Evolutionary conservation across 2,329 filamentous ascomycete genomes (phyloP).

Genomic region (Monosporascus sp.): DNA sequence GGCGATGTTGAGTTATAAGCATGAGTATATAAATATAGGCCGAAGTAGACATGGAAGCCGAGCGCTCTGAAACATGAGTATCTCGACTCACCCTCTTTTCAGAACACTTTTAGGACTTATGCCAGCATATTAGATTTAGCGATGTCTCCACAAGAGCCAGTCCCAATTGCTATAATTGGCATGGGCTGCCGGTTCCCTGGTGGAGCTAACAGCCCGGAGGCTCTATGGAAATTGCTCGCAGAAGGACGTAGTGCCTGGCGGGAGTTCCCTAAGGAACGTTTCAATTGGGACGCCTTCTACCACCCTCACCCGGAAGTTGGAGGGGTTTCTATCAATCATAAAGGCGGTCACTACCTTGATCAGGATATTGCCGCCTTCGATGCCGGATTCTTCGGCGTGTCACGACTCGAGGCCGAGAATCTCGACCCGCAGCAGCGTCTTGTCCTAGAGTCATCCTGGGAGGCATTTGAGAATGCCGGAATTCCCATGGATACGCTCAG

Average conservation of each 20-base stretch:
- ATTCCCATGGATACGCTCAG: too few relatives aligned
- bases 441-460: slow-evolving; percentile 1
- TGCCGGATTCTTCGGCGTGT: slow-evolving; percentile 8
- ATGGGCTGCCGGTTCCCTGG: slow-evolving; percentile 6
- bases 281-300: slow-evolving; percentile 7
- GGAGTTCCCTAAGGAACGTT: background rate
- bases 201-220: slow-evolving; percentile 3
- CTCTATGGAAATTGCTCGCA: slow-evolving; percentile 3
- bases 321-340: slow-evolving; percentile 4
- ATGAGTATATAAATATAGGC: too few relatives aligned
- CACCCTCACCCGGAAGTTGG: slow-evolving; percentile 4
- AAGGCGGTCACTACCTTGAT: slow-evolving; percentile 6
- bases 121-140: too few relatives aligned
- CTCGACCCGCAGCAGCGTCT: slow-evolving; percentile 2
- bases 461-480: slow-evolving; percentile 2
- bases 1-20: too few relatives aligned
- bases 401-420: slow-evolving; percentile 2
- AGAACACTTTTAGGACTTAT: too few relatives aligned
- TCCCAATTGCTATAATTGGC: slow-evolving; percentile 4
- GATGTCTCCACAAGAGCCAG: too few relatives aligned
- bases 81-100: too few relatives aligned
- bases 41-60: too few relatives aligned
- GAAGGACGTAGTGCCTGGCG: slow-evolving; percentile 2
- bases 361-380: slow-evolving; percentile 6
- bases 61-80: too few relatives aligned